These are phyloP conservation scores for Suillus hirtellus DNA, from an alignment of 768 basidiomycete genomes.

Conservation along the genomic window DNA sequence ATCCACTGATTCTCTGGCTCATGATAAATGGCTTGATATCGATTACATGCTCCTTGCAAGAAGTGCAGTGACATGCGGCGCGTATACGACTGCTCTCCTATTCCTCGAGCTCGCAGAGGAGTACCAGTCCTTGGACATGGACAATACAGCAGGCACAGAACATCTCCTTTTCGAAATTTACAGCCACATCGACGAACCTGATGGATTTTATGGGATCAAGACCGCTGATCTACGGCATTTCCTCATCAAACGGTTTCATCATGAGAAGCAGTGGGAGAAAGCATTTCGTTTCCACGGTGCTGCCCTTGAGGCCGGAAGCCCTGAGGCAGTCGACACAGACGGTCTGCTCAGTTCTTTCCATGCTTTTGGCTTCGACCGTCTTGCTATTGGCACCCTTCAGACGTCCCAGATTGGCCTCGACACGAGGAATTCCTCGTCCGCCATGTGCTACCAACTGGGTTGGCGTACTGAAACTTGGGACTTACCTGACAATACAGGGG, in stretches of 20 bases:
- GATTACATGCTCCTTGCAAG: slow-evolving; percentile 71
- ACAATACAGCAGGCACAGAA: slow-evolving; percentile 45
- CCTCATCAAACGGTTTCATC: slow-evolving; percentile 83
- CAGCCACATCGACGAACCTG: slow-evolving; percentile 93
- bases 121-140: slow-evolving; percentile 32
- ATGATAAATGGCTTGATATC: slow-evolving; percentile 81
- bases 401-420: slow-evolving; percentile 36
- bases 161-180: slow-evolving; percentile 90
- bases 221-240: slow-evolving; percentile 76
- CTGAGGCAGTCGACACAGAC: slow-evolving; percentile 44
- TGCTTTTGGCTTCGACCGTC: slow-evolving; percentile 84
- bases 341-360: slow-evolving; percentile 82
- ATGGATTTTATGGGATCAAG: slow-evolving; percentile 95
- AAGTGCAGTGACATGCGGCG: slow-evolving; percentile 74
- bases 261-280: slow-evolving; percentile 91
- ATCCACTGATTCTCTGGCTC: slow-evolving; percentile 43
- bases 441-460: slow-evolving; percentile 75
- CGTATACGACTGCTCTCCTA: slow-evolving; percentile 87
- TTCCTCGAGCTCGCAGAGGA: slow-evolving; percentile 83
- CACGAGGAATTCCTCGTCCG: slow-evolving; percentile 34
- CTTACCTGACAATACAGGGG: slow-evolving; percentile 62
- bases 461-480: slow-evolving; percentile 98
- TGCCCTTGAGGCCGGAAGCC: slow-evolving; percentile 61
- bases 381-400: slow-evolving; percentile 74
- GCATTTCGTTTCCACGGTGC: slow-evolving; percentile 92